Evolutionary conservation across 148 eudicot genomes (phyloP).

Genomic region (Pouteria glomerata): DNA sequence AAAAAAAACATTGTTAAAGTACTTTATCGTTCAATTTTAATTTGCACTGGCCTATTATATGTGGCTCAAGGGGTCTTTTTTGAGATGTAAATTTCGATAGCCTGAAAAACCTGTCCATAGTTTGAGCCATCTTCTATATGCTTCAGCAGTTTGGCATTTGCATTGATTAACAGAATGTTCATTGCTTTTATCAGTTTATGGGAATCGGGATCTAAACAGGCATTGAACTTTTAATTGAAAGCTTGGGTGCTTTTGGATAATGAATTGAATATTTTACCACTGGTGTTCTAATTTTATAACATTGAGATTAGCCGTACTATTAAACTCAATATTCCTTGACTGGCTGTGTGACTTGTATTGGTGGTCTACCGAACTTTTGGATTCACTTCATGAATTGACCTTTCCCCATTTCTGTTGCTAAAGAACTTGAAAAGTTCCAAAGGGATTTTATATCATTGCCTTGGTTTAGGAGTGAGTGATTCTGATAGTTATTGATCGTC

Average conservation of each 20-base stretch:
- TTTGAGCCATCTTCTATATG: neutral
- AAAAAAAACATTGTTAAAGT: too few species aligned
- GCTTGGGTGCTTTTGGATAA: neutral
- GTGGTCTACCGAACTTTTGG: neutral
- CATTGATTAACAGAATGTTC: neutral
- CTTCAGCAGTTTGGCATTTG: neutral
- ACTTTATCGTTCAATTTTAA: neutral
- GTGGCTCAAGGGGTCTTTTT: neutral
- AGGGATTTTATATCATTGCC: too few species aligned
- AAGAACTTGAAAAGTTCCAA: neutral
- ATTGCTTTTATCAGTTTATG: neutral
- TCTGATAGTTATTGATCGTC: too few species aligned
- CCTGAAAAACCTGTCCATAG: neutral
- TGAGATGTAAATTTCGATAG: neutral
- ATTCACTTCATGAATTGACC: neutral
- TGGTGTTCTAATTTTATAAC: neutral
- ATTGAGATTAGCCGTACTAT: neutral
- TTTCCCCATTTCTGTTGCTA: neutral
- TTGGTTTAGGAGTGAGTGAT: too few species aligned
- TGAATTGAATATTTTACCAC: neutral
- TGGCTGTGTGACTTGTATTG: neutral
- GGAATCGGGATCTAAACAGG: neutral
- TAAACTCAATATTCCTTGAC: neutral
- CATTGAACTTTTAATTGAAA: neutral
- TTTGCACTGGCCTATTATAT: neutral